Conservation (phyloP, 768 basidiomycete genomes). For the Cubamyces lactineus region DNA sequence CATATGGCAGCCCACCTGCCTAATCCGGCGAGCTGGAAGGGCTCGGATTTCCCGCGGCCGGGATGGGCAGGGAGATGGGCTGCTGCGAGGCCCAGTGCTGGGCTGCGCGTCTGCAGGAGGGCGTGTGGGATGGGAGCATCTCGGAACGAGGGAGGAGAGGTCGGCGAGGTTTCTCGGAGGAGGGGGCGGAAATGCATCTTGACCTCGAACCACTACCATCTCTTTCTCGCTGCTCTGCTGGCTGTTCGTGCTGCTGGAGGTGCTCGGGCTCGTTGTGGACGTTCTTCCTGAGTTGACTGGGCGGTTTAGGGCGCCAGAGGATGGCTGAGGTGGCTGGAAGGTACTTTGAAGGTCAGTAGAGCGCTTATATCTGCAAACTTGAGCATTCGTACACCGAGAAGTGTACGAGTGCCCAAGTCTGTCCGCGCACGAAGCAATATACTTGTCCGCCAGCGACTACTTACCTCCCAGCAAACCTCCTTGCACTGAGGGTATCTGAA, state of each 20-base stretch:
- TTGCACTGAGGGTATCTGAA: background rate
- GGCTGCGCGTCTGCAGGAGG: no score
- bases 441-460: background rate
- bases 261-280: background rate
- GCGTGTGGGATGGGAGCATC: background rate
- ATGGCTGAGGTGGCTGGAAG: background rate
- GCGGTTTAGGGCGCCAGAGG: background rate
- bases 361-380: background rate
- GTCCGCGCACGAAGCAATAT: background rate
- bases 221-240: background rate
- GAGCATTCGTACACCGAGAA: background rate
- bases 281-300: background rate
- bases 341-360: slow-evolving; percentile 1
- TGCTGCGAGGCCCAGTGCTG: background rate
- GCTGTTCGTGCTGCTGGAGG: background rate
- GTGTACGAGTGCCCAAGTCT: background rate
- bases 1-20: slow-evolving; percentile 3
- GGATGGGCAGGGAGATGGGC: slow-evolving; percentile 1
- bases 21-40: background rate
- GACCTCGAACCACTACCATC: slow-evolving; percentile 19
- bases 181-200: slow-evolving; percentile 16
- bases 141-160: background rate
- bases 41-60: slow-evolving; percentile 17
- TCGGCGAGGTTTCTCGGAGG: slow-evolving; percentile 3
- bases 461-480: background rate